Conservation (phyloP, 2,329 filamentous ascomycete species). For the Ophiostoma triangulosporum region DNA sequence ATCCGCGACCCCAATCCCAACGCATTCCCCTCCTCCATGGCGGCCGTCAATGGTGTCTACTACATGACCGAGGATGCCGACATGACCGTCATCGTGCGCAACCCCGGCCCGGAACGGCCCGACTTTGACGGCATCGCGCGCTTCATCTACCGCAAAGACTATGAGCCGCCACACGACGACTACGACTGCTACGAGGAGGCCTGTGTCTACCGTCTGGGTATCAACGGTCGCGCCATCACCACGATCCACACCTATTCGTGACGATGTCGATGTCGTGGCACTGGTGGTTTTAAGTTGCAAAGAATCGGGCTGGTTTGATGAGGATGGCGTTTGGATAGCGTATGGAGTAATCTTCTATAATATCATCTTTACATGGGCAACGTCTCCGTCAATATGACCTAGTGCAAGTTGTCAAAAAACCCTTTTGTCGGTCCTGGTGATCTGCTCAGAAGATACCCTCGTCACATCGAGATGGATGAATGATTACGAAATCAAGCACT, state of each 20-base stretch:
- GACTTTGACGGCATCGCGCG: conserved; percentile 10
- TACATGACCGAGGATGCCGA: conserved; percentile 7
- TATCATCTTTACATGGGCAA: too few species aligned
- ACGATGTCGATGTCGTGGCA: background rate
- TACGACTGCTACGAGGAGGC: background rate
- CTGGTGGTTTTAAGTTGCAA: too few species aligned
- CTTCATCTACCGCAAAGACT: conserved; percentile 9
- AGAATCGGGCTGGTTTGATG: too few species aligned
- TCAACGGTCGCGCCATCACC: conserved; percentile 3
- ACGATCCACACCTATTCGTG: background rate
- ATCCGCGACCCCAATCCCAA: conserved; percentile 2
- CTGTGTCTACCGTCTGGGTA: conserved; percentile 3
- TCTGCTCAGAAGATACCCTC: too few species aligned
- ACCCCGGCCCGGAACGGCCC: background rate
- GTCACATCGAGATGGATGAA: too few species aligned
- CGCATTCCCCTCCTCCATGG: conserved; percentile 5
- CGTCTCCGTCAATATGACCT: too few species aligned
- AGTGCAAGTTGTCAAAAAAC: too few species aligned
- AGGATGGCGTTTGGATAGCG: too few species aligned
- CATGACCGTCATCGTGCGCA: conserved; percentile 9
- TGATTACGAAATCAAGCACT: too few species aligned
- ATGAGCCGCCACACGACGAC: background rate
- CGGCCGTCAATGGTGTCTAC: conserved; percentile 6
- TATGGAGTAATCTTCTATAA: too few species aligned
- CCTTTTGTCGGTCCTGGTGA: too few species aligned